These are phyloP conservation scores for Neurospora tetrasperma DNA, from an alignment of 495 filamentous ascomycete genomes.

Conservation along the genomic window DNA sequence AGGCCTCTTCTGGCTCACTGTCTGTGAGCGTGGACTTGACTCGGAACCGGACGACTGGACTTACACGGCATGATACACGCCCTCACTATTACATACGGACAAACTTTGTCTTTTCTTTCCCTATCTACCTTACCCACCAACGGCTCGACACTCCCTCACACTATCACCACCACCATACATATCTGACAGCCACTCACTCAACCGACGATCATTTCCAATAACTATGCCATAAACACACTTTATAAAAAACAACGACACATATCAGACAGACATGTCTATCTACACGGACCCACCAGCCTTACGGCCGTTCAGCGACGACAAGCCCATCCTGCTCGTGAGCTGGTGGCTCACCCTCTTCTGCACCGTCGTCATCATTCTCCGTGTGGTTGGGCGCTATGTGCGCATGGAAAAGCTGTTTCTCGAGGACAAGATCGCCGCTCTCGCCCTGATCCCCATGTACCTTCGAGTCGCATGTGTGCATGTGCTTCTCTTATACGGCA, in stretches of 20 bases:
- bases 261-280: conserved; percentile 31
- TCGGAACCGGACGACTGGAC: not conserved
- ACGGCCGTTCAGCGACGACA: conserved; percentile 47
- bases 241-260: too few relatives aligned
- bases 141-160: not conserved
- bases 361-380: conserved; percentile 64
- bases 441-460: conserved; percentile 67
- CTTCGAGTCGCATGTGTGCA: conserved; percentile 77
- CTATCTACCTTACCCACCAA: not conserved
- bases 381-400: conserved; percentile 67
- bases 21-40: not conserved
- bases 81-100: not conserved
- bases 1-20: not conserved
- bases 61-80: not conserved
- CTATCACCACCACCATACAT: not conserved
- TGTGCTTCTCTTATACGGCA: conserved; percentile 71
- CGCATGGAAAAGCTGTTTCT: conserved; percentile 69
- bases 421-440: conserved; percentile 79
- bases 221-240: not conserved
- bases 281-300: conserved; percentile 48
- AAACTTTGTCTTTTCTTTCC: not conserved
- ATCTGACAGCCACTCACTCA: not conserved
- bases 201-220: not conserved
- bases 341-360: conserved; percentile 89
- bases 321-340: conserved; percentile 71